Evolutionary conservation across 768 basidiomycete species (phyloP), one percentile per base, ranked within the genome.

Genomic region (Austroboletus eburneus): DNA sequence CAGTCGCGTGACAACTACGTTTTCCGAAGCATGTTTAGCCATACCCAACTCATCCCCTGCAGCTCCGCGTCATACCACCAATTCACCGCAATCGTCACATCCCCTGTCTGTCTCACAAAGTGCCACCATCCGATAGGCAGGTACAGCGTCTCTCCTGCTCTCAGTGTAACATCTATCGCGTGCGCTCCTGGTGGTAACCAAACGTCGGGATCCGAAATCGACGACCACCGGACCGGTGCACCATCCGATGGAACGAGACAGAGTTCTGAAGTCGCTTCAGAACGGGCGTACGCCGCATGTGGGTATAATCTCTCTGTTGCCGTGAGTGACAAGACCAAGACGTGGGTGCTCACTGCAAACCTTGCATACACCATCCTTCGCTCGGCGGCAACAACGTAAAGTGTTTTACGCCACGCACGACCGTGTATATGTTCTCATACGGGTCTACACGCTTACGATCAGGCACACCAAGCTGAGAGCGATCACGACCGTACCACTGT

Each of bases 71-170:
- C 90, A 61, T 89, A 91, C 90, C 90, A 93, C 83, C 87, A 91
- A 58, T 93, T 93, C 18, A 89, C 56, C 2, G 88, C 87, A 48
- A 91, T 79, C 1, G 78, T 81, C 20, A 72, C 69, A 49, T 73
- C 70, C 4, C 73, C 76, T 4, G 76, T 70, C 61, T 96, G 93
- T 33, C 80, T 74, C 29, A 95, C 91, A 58, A 89, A 78, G 62
- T 95, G 93, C 85, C 87, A 95, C 94, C 94, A 96, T 0, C 90
- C 85, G 5, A 85, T 78, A n/a, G 94, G 94, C 17, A 96, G 78
- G 65, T 91, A 95, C 17, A 96, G 67, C 1, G 85, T 82, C 54
- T 94, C 86, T 4, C 93, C 92, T 6, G 79, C 77, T 4, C 68
- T 51, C 7, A 96, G 60, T 1, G 78, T 79, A 21, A 94, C 74